Evolutionary conservation across 2,329 filamentous ascomycete species (phyloP).

Genomic region (Trichothecium roseum): DNA sequence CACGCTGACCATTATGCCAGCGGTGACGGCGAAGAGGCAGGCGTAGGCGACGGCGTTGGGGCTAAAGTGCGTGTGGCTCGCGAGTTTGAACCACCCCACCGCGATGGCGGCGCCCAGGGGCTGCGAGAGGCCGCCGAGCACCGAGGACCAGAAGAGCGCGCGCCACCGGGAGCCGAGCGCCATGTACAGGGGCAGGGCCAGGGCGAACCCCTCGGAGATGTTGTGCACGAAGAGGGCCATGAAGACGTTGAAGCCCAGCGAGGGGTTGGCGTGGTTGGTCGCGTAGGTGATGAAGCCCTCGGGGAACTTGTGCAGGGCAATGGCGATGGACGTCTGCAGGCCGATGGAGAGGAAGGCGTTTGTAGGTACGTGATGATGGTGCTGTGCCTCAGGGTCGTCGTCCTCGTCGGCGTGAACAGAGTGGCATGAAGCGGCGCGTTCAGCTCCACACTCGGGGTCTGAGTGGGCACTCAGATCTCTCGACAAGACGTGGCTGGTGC

Average conservation of each 20-base stretch:
- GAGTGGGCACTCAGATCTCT: conserved; percentile 17
- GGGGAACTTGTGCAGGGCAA: conserved; percentile 91
- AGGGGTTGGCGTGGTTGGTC: conserved; percentile 90
- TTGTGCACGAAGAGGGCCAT: conserved; percentile 96
- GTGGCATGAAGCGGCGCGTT: conserved; percentile 12
- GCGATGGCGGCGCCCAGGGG: conserved; percentile 78
- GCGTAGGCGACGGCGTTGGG: conserved; percentile 57
- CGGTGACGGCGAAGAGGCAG: conserved; percentile 76
- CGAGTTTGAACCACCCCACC: conserved; percentile 73
- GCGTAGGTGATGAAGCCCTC: conserved; percentile 86
- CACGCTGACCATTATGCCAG: conserved; percentile 93
- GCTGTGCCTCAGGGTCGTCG: conserved; percentile 43
- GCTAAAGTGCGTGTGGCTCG: conserved; percentile 36
- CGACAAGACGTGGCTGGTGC: conserved; percentile 27
- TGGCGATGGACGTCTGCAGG: conserved; percentile 91
- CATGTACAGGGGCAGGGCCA: conserved; percentile 87
- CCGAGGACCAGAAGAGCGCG: conserved; percentile 74
- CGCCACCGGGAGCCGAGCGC: conserved; percentile 70
- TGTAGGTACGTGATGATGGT: conserved; percentile 90
- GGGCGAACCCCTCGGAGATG: conserved; percentile 91
- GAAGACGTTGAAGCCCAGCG: conserved; percentile 83
- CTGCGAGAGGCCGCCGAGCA: conserved; percentile 80
- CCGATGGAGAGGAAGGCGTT: conserved; percentile 92
- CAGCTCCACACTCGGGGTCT: conserved; percentile 1
- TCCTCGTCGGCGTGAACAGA: conserved; percentile 14